Evolutionary conservation across 495 filamentous ascomycete species (phyloP).

Genomic region (Aspergillus mulundensis): DNA sequence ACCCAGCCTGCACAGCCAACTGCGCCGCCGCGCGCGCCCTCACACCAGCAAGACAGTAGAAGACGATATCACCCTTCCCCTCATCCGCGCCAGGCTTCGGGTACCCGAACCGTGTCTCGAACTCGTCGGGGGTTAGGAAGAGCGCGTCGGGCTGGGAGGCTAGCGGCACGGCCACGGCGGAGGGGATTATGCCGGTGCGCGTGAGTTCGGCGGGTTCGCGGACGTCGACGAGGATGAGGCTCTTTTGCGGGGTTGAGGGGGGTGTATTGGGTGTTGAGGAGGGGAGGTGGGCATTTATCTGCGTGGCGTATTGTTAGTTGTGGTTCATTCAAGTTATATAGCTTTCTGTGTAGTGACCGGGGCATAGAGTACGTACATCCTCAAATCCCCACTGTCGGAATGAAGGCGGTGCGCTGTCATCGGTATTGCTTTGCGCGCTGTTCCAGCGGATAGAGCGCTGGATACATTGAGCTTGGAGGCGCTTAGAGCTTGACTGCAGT

Average conservation of each 20-base stretch:
- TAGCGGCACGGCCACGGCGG: constrained; percentile 75
- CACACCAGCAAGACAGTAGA: constrained; percentile 92
- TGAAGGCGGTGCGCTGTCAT: not conserved
- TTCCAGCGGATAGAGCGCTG: constrained; percentile 19
- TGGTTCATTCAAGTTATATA: not conserved
- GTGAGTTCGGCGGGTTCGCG: constrained; percentile 79
- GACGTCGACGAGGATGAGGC: constrained; percentile 57
- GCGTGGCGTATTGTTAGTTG: constrained; percentile 2
- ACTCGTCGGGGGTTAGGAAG: constrained; percentile 69
- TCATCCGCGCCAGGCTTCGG: constrained; percentile 33
- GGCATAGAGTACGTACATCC: constrained; percentile 31
- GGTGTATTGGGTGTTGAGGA: constrained; percentile 15
- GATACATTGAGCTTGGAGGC: not conserved
- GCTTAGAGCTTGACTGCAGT: not conserved
- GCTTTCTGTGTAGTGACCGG: not conserved
- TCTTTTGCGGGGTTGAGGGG: constrained; percentile 20
- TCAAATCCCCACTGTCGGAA: constrained; percentile 41
- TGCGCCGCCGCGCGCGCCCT: constrained; percentile 75
- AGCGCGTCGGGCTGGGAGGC: constrained; percentile 71
- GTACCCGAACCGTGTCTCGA: constrained; percentile 51
- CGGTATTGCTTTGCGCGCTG: constrained; percentile 16
- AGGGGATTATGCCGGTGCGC: constrained; percentile 70
- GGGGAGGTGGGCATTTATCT: constrained; percentile 42
- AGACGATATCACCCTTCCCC: constrained; percentile 52
- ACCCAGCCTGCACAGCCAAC: constrained; percentile 74